Evolutionary conservation across 768 basidiomycete genomes (phyloP).

Genomic region (Termitomyces sp.): DNA sequence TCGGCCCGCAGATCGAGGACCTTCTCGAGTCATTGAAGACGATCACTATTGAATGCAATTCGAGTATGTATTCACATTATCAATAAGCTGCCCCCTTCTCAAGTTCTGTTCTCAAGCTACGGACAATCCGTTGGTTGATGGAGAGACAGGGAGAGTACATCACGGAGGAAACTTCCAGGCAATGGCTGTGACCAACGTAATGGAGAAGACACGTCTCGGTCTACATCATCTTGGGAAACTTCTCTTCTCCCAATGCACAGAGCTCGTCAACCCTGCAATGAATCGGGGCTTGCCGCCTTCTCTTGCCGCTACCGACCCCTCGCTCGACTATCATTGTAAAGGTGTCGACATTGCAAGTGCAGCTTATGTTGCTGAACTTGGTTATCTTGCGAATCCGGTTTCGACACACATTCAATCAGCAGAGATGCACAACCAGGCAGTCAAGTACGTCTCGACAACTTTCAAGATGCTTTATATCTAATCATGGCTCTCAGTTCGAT

Average conservation of each 20-base stretch:
- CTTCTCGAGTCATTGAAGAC: conserved; percentile 62
- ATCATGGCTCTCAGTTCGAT: conserved; percentile 54
- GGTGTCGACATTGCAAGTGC: conserved; percentile 84
- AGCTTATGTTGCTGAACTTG: conserved; percentile 80
- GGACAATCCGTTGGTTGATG: conserved; percentile 83
- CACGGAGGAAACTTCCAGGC: conserved; percentile 92
- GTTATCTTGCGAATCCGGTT: conserved; percentile 80
- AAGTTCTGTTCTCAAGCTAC: conserved; percentile 50
- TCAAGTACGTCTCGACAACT: conserved; percentile 58
- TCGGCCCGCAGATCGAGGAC: conserved; percentile 85
- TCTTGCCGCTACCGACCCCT: conserved; percentile 76
- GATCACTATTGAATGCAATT: conserved; percentile 77
- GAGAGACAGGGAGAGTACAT: conserved; percentile 62
- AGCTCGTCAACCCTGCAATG: conserved; percentile 73
- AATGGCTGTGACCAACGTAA: conserved; percentile 79
- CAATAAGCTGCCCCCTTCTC: background rate
- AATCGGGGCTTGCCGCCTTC: conserved; percentile 83
- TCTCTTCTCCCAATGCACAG: conserved; percentile 65
- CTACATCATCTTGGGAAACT: conserved; percentile 72
- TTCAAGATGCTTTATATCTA: background rate
- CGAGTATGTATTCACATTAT: conserved; percentile 48
- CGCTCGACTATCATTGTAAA: conserved; percentile 80
- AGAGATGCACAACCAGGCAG: conserved; percentile 91
- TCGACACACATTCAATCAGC: conserved; percentile 84
- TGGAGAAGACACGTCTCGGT: conserved; percentile 81